Percentiles rank a stretch among this genome's conserved stretches.
Evolutionary conservation across 805 yeast genomes (phyloP).

Genomic region (Starmerella cellae): DNA sequence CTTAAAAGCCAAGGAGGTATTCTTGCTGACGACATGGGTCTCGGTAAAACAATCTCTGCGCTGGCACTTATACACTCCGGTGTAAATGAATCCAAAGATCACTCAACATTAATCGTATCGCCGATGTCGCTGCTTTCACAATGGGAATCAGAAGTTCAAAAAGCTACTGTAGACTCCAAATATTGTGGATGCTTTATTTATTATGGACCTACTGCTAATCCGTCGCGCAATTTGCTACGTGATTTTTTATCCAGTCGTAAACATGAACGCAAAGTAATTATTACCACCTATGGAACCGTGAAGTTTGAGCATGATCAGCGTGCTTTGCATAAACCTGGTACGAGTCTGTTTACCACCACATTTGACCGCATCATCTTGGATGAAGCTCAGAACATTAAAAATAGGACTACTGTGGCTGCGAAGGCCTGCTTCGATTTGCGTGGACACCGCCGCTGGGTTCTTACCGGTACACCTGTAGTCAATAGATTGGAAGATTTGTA

Average conservation of each 20-base stretch:
- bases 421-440: constrained; percentile 57
- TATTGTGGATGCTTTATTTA: constrained; percentile 36
- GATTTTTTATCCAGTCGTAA: constrained; percentile 31
- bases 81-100: constrained; percentile 23
- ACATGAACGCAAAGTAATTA: constrained; percentile 49
- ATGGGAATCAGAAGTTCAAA: constrained; percentile 72
- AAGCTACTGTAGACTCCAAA: constrained; percentile 29
- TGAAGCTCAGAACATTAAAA: constrained; percentile 83
- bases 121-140: constrained; percentile 88
- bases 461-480: constrained; percentile 89
- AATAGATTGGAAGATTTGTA: constrained; percentile 78
- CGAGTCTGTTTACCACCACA: constrained; percentile 45
- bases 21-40: constrained; percentile 92
- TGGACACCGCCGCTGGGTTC: constrained; percentile 61
- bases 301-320: constrained; percentile 56
- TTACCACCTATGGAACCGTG: constrained; percentile 82
- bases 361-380: constrained; percentile 70
- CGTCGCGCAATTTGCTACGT: constrained; percentile 24
- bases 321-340: constrained; percentile 13
- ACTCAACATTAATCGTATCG: constrained; percentile 54
- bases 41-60: constrained; percentile 84
- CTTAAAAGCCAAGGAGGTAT: constrained; percentile 67
- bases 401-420: constrained; percentile 64
- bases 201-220: constrained; percentile 48
- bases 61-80: constrained; percentile 52